phyloP scores from a whole-genome alignment of 2,329 filamentous ascomycete genomes.

The Diatrype stigma region DNA sequence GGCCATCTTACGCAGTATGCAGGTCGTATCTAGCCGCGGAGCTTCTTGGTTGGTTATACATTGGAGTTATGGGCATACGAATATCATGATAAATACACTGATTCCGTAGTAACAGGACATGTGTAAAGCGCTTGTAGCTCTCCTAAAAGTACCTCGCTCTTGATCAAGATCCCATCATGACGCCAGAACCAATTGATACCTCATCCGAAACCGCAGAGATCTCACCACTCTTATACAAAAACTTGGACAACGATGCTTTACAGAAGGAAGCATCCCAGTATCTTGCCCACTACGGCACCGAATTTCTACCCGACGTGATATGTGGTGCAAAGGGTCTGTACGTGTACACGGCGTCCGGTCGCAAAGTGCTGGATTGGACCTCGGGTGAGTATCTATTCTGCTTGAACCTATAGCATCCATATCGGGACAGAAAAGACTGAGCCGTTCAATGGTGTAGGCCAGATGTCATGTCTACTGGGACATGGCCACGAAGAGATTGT shows the following conservation, averaged over 20 bases:
- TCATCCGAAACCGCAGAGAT: background rate
- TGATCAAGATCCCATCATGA: too few species aligned
- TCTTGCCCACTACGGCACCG: conserved; percentile 22
- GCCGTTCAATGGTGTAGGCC: conserved; percentile 32
- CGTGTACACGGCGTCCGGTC: conserved; percentile 41
- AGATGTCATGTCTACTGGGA: conserved; percentile 56
- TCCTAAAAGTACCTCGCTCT: too few species aligned
- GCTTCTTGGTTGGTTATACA: too few species aligned
- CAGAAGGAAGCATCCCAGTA: background rate
- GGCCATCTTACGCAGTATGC: too few species aligned
- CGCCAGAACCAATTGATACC: too few species aligned
- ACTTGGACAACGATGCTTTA: background rate
- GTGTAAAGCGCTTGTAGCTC: too few species aligned
- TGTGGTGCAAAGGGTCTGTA: conserved; percentile 38
- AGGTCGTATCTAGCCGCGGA: too few species aligned
- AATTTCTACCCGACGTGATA: conserved; percentile 33
- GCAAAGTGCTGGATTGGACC: conserved; percentile 53
- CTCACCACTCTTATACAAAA: background rate
- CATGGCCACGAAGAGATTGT: conserved; percentile 57
- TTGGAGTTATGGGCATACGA: too few species aligned
- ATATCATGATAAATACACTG: too few species aligned
- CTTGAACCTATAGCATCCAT: too few species aligned
- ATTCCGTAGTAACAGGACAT: too few species aligned
- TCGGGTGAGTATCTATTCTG: conserved; percentile 25
- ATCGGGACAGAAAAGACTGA: too few species aligned